Conservation (phyloP, 768 basidiomycete species). For the Psilocybe azurescens region DNA sequence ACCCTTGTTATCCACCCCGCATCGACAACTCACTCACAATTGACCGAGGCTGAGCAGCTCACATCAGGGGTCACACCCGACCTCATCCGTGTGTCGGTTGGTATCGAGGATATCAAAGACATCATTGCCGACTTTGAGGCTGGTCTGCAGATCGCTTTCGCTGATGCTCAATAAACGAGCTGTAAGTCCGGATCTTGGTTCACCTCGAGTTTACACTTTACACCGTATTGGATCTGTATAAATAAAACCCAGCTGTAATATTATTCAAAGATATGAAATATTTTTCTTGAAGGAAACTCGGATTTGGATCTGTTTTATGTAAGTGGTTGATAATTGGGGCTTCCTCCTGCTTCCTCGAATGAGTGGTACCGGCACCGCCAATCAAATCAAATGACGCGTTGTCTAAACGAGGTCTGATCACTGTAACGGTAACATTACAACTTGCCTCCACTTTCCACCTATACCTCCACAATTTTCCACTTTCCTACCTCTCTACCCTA, state of each 20-base stretch:
- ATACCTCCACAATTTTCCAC: not conserved
- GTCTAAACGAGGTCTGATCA: constrained; percentile 23
- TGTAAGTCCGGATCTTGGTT: not conserved
- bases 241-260: not conserved
- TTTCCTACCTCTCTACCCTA: not conserved
- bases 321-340: not conserved
- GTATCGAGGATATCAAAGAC: constrained; percentile 47
- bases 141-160: constrained; percentile 36
- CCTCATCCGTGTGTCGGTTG: constrained; percentile 63
- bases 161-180: constrained; percentile 9
- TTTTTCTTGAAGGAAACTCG: not conserved
- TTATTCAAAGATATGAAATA: not conserved
- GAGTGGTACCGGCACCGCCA: not conserved
- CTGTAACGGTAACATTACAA: not conserved
- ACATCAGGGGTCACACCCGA: constrained; percentile 77
- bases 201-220: not conserved
- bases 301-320: not conserved
- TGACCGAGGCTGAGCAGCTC: constrained; percentile 62
- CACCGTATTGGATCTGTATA: not conserved
- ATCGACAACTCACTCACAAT: constrained; percentile 77
- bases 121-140: constrained; percentile 48
- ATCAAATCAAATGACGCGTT: constrained; percentile 23
- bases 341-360: not conserved
- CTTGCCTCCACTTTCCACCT: constrained; percentile 7
- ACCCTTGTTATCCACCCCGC: constrained; percentile 83